Base-by-base conservation (phyloP, 805 yeast species). In the Ogataea trehalophila region DNA sequence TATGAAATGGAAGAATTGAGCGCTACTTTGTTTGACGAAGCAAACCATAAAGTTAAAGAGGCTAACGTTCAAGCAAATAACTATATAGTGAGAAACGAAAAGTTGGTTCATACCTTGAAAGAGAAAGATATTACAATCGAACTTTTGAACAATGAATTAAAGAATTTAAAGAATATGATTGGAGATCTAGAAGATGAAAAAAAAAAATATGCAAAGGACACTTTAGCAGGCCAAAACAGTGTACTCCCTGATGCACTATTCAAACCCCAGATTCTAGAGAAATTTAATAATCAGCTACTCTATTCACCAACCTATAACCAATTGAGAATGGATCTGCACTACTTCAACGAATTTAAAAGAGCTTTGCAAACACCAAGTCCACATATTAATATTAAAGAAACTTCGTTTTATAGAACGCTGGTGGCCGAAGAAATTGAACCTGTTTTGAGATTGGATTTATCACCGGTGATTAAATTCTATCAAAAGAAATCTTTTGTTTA, bases 351-450 rank as follows among this genome's bases (percentile, higher is more conserved):
- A 17, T 79, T 79, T 59, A 71, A 68, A 51, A 67, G 64, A 11
- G 72, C 77, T 33, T 52, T 76, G 7, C 58, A 58, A 1, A 33
- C 50, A 31, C 42, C 48, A 7, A 23, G 22, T 22, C 33, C 42
- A 11, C 26, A 39, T 5, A 33, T 54, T 15, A 56, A 52, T 23
- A 64, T 84, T 52, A 76, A 75, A 53, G 77, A 74, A 9, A 66
- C 82, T 13, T 74, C 76, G 52, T 81, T 84, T 57, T 80, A 85
- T 63, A 81, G 83, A 53, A 75, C 77, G 49, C 64, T 88, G 18
- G 71, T 89, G 58, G 60, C 72, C 16, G 95, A 89, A 53, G 99
- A 92, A 60, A 74, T 92, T 41, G 96, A 87, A 49, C 85, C 91
- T 1, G 75, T 84, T 0, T 61, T 86, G 37, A 76, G 80, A 52